A percentile compares a stretch with the other conserved stretches of the same genome.
Evolutionary conservation across 2,329 filamentous ascomycete species (phyloP).

Genomic region (Hypoxylon sp.): DNA sequence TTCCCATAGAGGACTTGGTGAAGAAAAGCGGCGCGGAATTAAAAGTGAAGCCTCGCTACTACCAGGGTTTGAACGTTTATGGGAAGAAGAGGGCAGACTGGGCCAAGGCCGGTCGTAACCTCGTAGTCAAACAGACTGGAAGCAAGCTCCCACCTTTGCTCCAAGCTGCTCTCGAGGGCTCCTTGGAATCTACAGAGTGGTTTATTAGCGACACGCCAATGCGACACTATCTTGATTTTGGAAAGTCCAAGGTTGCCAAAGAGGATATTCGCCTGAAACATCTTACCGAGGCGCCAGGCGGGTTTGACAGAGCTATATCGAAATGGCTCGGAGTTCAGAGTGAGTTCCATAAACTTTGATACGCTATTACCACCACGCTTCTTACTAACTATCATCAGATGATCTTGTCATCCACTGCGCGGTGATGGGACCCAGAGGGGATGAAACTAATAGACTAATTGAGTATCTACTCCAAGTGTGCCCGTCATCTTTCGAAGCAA

Average conservation of each 20-base stretch:
- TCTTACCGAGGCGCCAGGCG: slow-evolving; percentile 71
- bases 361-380: neutral
- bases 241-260: slow-evolving; percentile 69
- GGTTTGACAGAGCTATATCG: slow-evolving; percentile 74
- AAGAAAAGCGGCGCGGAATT: slow-evolving; percentile 75
- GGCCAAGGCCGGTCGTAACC: slow-evolving; percentile 73
- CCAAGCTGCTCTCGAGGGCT: slow-evolving; percentile 69
- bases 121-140: slow-evolving; percentile 59
- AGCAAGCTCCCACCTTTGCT: slow-evolving; percentile 71
- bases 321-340: slow-evolving; percentile 74
- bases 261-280: slow-evolving; percentile 75
- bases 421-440: slow-evolving; percentile 62
- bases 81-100: slow-evolving; percentile 72
- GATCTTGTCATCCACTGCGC: slow-evolving; percentile 78
- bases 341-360: slow-evolving; percentile 57
- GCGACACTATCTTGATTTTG: slow-evolving; percentile 78
- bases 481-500: slow-evolving; percentile 75
- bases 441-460: slow-evolving; percentile 68
- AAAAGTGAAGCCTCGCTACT: slow-evolving; percentile 77
- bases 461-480: slow-evolving; percentile 75
- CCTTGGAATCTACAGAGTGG: slow-evolving; percentile 80
- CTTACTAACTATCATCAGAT: slow-evolving; percentile 58
- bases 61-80: slow-evolving; percentile 81
- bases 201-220: slow-evolving; percentile 80
- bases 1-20: slow-evolving; percentile 77